These are phyloP conservation scores for Sugiyamaella grinbergsii DNA, from an alignment of 1,139 yeast species.

Conservation along the genomic window DNA sequence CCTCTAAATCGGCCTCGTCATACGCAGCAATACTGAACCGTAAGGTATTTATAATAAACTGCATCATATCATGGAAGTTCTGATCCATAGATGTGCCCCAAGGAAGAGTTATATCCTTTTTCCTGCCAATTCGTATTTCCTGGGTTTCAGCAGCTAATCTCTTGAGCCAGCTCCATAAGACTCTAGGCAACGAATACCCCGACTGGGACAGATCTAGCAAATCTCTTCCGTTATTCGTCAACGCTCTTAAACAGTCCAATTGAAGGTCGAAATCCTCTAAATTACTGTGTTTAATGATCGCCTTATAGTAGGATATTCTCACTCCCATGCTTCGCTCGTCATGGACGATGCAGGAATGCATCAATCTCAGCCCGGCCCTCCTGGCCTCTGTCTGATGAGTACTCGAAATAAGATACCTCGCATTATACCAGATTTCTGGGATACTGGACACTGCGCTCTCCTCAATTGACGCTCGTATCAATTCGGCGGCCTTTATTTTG, in stretches of 20 bases:
- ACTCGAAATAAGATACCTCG: slow-evolving; percentile 56
- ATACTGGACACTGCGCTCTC: slow-evolving; percentile 59
- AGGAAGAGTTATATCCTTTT: slow-evolving; percentile 36
- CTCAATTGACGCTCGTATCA: slow-evolving; percentile 54
- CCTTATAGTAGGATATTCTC: slow-evolving; percentile 59
- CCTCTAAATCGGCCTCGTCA: slow-evolving; percentile 47
- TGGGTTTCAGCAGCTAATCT: slow-evolving; percentile 40
- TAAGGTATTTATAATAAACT: slow-evolving; percentile 50
- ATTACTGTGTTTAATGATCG: slow-evolving; percentile 55
- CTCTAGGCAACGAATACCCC: slow-evolving; percentile 48
- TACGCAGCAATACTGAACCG: slow-evolving; percentile 53
- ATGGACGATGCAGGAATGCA: slow-evolving; percentile 57
- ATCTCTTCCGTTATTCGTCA: slow-evolving; percentile 65
- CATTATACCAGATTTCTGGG: slow-evolving; percentile 77
- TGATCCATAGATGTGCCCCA: slow-evolving; percentile 41
- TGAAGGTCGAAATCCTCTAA: slow-evolving; percentile 59
- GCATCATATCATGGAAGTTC: slow-evolving; percentile 43
- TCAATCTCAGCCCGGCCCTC: slow-evolving; percentile 55
- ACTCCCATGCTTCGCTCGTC: slow-evolving; percentile 54
- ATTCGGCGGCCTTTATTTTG: slow-evolving; percentile 53
- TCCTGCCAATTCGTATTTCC: slow-evolving; percentile 37
- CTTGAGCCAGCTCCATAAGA: slow-evolving; percentile 44
- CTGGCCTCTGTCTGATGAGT: slow-evolving; percentile 50
- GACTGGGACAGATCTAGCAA: slow-evolving; percentile 59
- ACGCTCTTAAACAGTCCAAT: slow-evolving; percentile 51